Evolutionary conservation across 2,329 filamentous ascomycete species (phyloP), one percentile per base, ranked within the genome.

Genomic region (Neofusicoccum sp.): DNA sequence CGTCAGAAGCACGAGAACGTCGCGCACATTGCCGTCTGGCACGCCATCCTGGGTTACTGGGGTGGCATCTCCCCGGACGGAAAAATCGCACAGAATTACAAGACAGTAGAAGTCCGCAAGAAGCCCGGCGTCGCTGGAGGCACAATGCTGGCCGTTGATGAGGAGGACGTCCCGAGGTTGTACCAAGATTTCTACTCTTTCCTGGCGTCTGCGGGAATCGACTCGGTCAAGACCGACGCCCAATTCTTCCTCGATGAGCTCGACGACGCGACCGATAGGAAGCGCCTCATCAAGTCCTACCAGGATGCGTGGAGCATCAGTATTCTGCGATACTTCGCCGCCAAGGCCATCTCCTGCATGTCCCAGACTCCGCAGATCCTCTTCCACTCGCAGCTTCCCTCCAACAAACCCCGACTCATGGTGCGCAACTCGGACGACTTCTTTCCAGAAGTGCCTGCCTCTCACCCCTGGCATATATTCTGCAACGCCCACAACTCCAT

Each of bases 391-490:
- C 91, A 96, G 69, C 80, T 97, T 29, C 90, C 90, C 1, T 85
- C 82, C n/a, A 91, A 89, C 72, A 87, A 87, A 56, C 91, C 91
- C 0, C 81, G 86, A 0, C 83, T 96, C 29, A 81, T 93, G 0
- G 85, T 93, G 16, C 89, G 95, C 50, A 98, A 96, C 77, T 96
- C 91, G 0, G 93, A 89, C 66, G 91, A 98, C 77, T 99, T 93
- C 81, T 97, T 96, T 75, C 95, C 95, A 0, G 86, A 93, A 48
- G 85, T 93, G 3, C 85, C 89, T 0, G 84, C 87, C 0, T 92
- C 90, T 6, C 95, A 99, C 66, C 86, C 93, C 0, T 99, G 95
- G 94, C 95, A 99, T 75, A 85, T 98, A 39, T 99, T 96, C 82
- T 87, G 89, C 66, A 99, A 98, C 72, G 94, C 94, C 0, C 91